phyloP scores from a whole-genome alignment of 495 filamentous ascomycete species.

The Lophiostoma macrostomum region DNA sequence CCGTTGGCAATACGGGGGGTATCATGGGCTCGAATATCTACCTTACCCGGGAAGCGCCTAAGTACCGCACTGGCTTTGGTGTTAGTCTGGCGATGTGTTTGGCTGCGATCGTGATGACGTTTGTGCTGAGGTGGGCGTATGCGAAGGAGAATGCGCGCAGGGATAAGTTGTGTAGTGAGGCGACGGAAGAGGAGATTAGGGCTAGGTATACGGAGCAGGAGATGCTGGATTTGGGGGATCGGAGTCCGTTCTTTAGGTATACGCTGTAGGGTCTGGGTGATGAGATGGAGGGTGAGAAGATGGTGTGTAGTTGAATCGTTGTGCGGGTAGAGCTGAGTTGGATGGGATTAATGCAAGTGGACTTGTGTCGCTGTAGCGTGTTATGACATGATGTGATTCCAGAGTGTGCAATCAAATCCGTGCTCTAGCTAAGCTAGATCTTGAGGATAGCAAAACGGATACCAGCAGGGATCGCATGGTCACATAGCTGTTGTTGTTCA shows the following conservation, averaged over 20 bases:
- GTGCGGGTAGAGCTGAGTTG: too few species aligned
- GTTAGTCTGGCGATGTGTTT: constrained; percentile 16
- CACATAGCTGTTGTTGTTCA: too few species aligned
- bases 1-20: constrained; percentile 31
- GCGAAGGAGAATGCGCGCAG: constrained; percentile 19
- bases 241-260: constrained; percentile 30
- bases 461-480: too few species aligned
- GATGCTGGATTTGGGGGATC: constrained; percentile 30
- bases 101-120: constrained; percentile 16
- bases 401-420: too few species aligned
- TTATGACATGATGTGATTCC: too few species aligned
- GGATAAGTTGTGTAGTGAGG: constrained; percentile 3
- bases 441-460: too few species aligned
- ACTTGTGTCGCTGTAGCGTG: too few species aligned
- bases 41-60: constrained; percentile 19
- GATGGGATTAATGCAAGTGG: too few species aligned
- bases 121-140: constrained; percentile 20
- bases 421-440: too few species aligned
- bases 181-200: constrained; percentile 21
- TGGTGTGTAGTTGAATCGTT: too few species aligned
- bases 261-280: constrained; percentile 24
- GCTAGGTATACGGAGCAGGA: constrained; percentile 24
- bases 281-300: too few species aligned
- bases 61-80: constrained; percentile 29
- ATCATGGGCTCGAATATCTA: constrained; percentile 33